Evolutionary conservation across 2,329 filamentous ascomycete species (phyloP), one percentile per base, ranked within the genome.

Genomic region (Lasiodiplodia citricola): DNA sequence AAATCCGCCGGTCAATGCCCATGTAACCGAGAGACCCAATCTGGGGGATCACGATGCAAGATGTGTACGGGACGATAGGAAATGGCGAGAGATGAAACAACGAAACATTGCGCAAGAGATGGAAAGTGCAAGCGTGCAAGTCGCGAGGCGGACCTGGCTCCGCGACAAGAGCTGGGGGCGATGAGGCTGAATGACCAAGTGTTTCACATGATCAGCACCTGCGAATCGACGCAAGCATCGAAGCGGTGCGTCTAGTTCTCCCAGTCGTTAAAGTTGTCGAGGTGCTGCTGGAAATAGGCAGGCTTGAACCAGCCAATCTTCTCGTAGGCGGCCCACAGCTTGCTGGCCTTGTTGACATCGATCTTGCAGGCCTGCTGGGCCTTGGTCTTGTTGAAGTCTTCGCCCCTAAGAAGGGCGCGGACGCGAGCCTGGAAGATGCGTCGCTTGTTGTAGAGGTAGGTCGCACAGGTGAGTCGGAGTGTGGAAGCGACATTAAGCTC

Each of bases 311-410:
- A 97, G 73, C 91, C 92, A 47, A 96, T 92, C 74, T 90, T 91
- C 62, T 97, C 92, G 77, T 93, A 98, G 6, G 93, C 93, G 47
- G 90, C 90, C 92, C 93, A 97, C 57, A 98, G 85, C 80, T 95
- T 95, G 72, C 93, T 96, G 3, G 94, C 93, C 84, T 97, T 98
- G 85, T 97, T 97, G 78, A 98, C 95, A 75, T 98, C 95, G 72
- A 97, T 97, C 84, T 96, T 96, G 86, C 93, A 97, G n/a, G 93
- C 93, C 79, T 97, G 92, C 80, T 98, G 95, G 5, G 94, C 93
- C 77, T 97, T 93, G 1, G 95, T 98, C 87, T 97, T 97, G 78
- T 93, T 90, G 79, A 97, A 97, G 75, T 94, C 92, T 80, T 96
- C 96, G 77, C 87, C 87, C 44, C 88, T 89, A 68, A 83, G 81